Evolutionary conservation across 352 stramenopile genomes (phyloP).

Genomic region (Phytophthora ohioensis): DNA sequence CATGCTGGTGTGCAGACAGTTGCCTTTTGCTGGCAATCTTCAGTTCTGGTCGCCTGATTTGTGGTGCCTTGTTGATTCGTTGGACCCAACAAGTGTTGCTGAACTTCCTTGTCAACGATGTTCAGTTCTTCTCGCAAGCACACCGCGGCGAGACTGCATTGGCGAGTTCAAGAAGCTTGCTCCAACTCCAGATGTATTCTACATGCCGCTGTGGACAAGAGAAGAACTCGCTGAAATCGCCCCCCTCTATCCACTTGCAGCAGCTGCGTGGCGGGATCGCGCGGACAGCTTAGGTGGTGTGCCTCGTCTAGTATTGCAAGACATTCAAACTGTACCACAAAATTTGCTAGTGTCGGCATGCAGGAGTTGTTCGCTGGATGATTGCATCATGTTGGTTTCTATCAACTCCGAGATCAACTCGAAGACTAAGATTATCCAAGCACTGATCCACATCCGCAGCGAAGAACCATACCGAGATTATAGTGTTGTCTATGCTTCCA

Average conservation of each 20-base stretch:
- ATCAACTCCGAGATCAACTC: slow-evolving; percentile 38
- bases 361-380: slow-evolving; percentile 37
- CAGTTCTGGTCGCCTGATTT: slow-evolving; percentile 38
- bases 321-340: slow-evolving; percentile 29
- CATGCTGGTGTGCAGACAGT: too few relatives aligned
- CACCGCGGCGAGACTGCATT: not conserved
- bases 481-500: not conserved
- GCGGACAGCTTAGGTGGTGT: slow-evolving; percentile 38
- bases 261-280: not conserved
- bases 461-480: slow-evolving; percentile 38
- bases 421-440: slow-evolving; percentile 42
- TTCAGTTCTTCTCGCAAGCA: not conserved
- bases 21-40: too few relatives aligned
- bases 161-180: not conserved
- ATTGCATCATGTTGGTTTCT: slow-evolving; percentile 40
- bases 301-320: slow-evolving; percentile 39
- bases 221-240: too few relatives aligned
- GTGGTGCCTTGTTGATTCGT: slow-evolving; percentile 49
- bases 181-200: not conserved
- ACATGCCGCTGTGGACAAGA: too few relatives aligned
- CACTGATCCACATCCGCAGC: slow-evolving; percentile 47
- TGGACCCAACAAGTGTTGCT: too few relatives aligned
- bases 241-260: not conserved
- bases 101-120: too few relatives aligned
- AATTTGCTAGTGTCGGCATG: slow-evolving; percentile 24